Percentiles rank a stretch among this genome's conserved stretches.
Evolutionary conservation across 306 rosid genomes (phyloP).

Genomic region (Quercus mongolica): DNA sequence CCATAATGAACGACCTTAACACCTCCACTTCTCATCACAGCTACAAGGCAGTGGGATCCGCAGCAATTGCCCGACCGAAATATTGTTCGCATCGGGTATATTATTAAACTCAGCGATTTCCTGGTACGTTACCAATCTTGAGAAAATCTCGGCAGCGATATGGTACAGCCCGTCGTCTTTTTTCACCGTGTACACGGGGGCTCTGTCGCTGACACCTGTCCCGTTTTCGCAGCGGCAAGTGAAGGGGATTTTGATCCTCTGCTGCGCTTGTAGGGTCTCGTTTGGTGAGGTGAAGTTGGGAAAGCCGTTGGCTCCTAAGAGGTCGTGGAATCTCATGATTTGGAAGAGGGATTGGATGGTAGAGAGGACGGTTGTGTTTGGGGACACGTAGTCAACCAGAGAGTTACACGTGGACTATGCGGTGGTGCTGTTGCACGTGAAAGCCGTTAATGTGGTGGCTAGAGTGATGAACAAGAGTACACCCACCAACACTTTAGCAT

Average conservation of each 20-base stretch:
- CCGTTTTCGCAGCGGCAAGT: constrained; percentile 48
- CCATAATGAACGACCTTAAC: constrained; percentile 60
- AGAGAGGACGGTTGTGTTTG: constrained; percentile 44
- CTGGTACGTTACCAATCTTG: constrained; percentile 28
- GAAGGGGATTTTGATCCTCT: constrained; percentile 51
- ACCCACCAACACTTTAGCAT: constrained; percentile 14
- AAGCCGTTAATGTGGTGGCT: constrained; percentile 14
- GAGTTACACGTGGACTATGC: constrained; percentile 30
- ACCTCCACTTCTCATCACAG: constrained; percentile 74
- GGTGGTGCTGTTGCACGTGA: constrained; percentile 36
- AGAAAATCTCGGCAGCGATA: constrained; percentile 47
- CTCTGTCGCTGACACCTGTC: constrained; percentile 38
- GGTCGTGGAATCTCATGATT: constrained; percentile 40
- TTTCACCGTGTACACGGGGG: constrained; percentile 45
- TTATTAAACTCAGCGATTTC: constrained; percentile 40
- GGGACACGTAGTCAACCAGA: constrained; percentile 37
- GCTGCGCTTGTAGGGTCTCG: neutral
- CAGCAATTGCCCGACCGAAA: neutral
- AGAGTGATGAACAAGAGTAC: constrained; percentile 4
- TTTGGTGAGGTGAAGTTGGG: constrained; percentile 7
- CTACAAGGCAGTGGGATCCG: constrained; percentile 56
- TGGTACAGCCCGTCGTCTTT: constrained; percentile 31
- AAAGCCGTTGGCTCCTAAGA: constrained; percentile 62
- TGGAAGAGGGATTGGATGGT: constrained; percentile 58
- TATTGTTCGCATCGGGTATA: constrained; percentile 8